phyloP scores from a whole-genome alignment of 116 monocot genomes.

The Dioscorea cayenensis region DNA sequence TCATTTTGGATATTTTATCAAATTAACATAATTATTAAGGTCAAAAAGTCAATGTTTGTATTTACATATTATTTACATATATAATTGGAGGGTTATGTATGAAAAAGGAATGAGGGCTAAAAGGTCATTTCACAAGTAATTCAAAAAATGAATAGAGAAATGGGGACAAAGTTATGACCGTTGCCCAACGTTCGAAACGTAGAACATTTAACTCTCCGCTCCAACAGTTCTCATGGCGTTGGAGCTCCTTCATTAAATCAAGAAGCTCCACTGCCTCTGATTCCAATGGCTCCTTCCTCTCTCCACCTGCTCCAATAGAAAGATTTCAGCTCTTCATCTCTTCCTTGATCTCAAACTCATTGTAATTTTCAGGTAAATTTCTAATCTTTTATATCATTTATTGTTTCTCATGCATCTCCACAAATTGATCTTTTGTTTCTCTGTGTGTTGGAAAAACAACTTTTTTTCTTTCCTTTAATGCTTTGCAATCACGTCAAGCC shows the following conservation, averaged over 20 bases:
- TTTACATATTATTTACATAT: no score
- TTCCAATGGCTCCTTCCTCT: neutral
- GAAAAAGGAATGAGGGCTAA: neutral
- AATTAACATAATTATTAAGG: no score
- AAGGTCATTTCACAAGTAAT: neutral
- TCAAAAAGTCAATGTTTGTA: no score
- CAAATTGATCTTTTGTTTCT: neutral
- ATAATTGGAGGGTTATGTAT: no score
- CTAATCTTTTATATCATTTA: neutral
- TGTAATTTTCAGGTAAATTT: no score
- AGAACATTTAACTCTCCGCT: neutral
- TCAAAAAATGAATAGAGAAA: neutral
- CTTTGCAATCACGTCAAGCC: no score
- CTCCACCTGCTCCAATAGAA: no score
- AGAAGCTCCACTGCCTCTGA: no score
- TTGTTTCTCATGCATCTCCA: neutral
- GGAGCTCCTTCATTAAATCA: neutral
- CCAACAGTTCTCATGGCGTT: neutral
- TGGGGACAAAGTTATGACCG: slow-evolving; percentile 1
- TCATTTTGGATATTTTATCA: no score
- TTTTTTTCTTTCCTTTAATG: no score
- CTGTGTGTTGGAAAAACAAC: neutral
- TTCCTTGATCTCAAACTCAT: no score
- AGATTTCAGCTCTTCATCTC: no score
- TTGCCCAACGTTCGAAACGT: slow-evolving; percentile 2